Evolutionary conservation across 2,329 filamentous ascomycete genomes (phyloP), one percentile per base, ranked within the genome.

Genomic region (Monilinia fructicola): DNA sequence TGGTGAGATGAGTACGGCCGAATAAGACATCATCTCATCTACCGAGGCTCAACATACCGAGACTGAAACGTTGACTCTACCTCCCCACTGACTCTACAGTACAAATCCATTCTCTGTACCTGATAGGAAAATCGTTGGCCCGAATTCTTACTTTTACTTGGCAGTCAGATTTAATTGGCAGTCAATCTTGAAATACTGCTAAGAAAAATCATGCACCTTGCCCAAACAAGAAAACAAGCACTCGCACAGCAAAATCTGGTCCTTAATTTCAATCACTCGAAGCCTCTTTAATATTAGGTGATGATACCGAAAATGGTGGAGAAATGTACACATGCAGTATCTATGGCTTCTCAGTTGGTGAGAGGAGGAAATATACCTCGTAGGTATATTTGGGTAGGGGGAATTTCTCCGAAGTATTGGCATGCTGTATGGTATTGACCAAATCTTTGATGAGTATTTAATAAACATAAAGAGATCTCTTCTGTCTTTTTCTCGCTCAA

Each of bases 351-450:
- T 10, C 35, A 58, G 40, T 38, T 38, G 58, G 58, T 50, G 28
- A 61, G 42, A 38, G 21, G n/a, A 35, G 21, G 18, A 35, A 48
- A 18, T 10, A 10, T 60, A 35, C 31, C 31, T 35, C 6, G 31
- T 1, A 35, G 3, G 31, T 35, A 38, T 28, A 50, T 44, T 2
- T 40, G 58, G 46, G 28, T 21, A 52, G 12, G 12, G 28, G 42
- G 52, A 26, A 64, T 64, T 64, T 26, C 48, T 56, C 52, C 52
- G 61, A 64, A 46, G 61, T 38, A 38, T 38, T 10, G 26, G 38
- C 44, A 60, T 50, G 21, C n/a, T 48, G 16, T n/a, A 21, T 10
- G 26, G 21, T 26, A 35, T 35, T 11, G 1, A 23, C 21, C 28
- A 38, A 38, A 38, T 14, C 44, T 50, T 26, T 14, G n/a, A 38